Percentiles rank a stretch among this genome's conserved stretches.
phyloP scores from a whole-genome alignment of 208 protist genomes.

The Leishmania gerbilli region DNA sequence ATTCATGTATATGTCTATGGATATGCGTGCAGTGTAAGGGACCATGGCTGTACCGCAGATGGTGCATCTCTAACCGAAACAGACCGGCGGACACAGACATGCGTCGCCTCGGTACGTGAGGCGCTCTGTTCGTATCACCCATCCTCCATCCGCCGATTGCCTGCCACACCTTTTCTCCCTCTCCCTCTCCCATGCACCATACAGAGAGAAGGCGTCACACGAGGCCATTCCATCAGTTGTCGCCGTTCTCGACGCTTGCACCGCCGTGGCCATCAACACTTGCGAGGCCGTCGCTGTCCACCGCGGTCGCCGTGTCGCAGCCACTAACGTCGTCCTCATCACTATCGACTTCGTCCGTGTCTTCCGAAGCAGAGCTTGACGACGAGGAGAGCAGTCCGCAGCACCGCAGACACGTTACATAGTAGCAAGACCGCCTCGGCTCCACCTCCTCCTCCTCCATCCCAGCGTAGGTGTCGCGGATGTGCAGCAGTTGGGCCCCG shows the following conservation, averaged over 20 bases:
- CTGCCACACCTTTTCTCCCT: not conserved
- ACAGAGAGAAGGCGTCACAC: not conserved
- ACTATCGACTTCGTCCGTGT: slow-evolving; percentile 14
- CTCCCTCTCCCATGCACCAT: not conserved
- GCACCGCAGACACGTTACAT: slow-evolving; percentile 82
- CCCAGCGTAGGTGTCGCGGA: slow-evolving; percentile 59
- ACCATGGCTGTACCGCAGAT: not conserved
- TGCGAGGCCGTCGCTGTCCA: slow-evolving; percentile 12
- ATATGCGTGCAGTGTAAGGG: not conserved
- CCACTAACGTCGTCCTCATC: slow-evolving; percentile 11
- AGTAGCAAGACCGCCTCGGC: slow-evolving; percentile 70
- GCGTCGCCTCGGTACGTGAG: not conserved
- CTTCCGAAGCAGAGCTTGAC: slow-evolving; percentile 23
- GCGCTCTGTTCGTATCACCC: not conserved
- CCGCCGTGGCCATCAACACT: slow-evolving; percentile 6
- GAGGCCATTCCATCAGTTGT: not conserved
- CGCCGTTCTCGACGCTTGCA: not conserved
- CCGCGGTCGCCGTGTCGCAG: not conserved
- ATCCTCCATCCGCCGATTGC: not conserved
- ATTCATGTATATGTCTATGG: not conserved
- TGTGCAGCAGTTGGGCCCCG: slow-evolving; percentile 59
- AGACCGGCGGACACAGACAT: not conserved
- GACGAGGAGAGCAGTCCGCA: slow-evolving; percentile 68
- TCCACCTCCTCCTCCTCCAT: slow-evolving; percentile 76
- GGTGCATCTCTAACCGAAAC: not conserved